Evolutionary conservation across 1,139 yeast species (phyloP).

Genomic region (Saccharomycopsis crataegensis): DNA sequence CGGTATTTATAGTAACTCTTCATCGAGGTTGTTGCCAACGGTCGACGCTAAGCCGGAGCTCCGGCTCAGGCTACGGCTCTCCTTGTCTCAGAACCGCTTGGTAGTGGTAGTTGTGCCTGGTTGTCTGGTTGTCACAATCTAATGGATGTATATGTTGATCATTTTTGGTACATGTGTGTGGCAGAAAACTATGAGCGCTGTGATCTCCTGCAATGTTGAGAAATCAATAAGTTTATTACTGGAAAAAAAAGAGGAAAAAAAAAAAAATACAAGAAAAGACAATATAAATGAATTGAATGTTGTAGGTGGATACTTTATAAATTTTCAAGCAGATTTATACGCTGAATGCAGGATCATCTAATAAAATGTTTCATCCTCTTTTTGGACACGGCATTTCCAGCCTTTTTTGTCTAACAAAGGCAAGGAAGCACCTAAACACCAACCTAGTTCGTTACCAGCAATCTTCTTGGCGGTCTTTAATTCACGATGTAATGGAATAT

Average conservation of each 20-base stretch:
- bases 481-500: slow-evolving; percentile 84
- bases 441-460: slow-evolving; percentile 83
- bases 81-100: no score
- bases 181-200: no score
- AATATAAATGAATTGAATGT: not conserved
- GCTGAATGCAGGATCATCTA: not conserved
- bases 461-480: slow-evolving; percentile 87
- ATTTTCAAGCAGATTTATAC: no score
- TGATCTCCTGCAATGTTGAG: no score
- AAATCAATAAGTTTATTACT: not conserved
- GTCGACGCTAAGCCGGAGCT: no score
- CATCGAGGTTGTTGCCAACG: no score
- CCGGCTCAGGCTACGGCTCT: no score
- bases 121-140: no score
- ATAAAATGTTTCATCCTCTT: not conserved
- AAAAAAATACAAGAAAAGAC: not conserved
- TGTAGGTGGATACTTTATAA: not conserved
- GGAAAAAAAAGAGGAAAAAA: not conserved
- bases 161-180: no score
- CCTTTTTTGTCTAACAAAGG: slow-evolving; percentile 68
- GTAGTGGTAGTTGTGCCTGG: no score
- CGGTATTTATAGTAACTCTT: no score
- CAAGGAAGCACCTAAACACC: slow-evolving; percentile 97
- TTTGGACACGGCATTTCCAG: slow-evolving; percentile 54
- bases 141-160: no score